A percentile compares a stretch with the other conserved stretches of the same genome.
phyloP scores from a whole-genome alignment of 2,329 filamentous ascomycete species.

The Paraconiothyrium sp. region DNA sequence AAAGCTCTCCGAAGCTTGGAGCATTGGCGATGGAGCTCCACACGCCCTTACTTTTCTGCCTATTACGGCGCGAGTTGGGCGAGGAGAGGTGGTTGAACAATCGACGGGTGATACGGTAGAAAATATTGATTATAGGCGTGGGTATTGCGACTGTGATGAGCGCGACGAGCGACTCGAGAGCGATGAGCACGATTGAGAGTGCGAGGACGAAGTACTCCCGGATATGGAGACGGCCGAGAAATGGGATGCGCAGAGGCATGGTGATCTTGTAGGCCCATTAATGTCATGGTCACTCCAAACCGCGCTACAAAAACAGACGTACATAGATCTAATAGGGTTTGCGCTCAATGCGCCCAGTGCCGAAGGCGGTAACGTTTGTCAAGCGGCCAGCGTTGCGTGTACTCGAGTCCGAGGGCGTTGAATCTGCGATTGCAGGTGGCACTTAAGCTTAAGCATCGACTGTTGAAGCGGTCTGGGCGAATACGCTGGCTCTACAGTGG shows the following conservation, averaged over 20 bases:
- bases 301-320: not conserved
- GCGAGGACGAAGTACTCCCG: slow-evolving; percentile 88
- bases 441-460: not conserved
- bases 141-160: slow-evolving; percentile 89
- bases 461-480: not conserved
- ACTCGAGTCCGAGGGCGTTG: slow-evolving; percentile 1
- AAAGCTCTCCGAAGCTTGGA: slow-evolving; percentile 93
- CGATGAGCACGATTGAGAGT: slow-evolving; percentile 82
- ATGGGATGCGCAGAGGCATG: slow-evolving; percentile 65
- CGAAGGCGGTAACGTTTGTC: not conserved
- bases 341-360: not conserved
- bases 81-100: slow-evolving; percentile 83
- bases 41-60: slow-evolving; percentile 75
- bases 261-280: slow-evolving; percentile 8
- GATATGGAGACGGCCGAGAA: slow-evolving; percentile 67
- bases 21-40: slow-evolving; percentile 84
- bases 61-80: slow-evolving; percentile 72
- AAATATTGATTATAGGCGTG: slow-evolving; percentile 80
- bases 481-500: not conserved
- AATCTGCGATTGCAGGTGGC: not conserved
- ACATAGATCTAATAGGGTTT: not conserved
- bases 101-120: slow-evolving; percentile 81
- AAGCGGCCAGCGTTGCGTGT: not conserved
- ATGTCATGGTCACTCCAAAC: not conserved
- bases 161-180: slow-evolving; percentile 83